phyloP scores from a whole-genome alignment of 768 basidiomycete genomes.

The Naganishia kalamii region DNA sequence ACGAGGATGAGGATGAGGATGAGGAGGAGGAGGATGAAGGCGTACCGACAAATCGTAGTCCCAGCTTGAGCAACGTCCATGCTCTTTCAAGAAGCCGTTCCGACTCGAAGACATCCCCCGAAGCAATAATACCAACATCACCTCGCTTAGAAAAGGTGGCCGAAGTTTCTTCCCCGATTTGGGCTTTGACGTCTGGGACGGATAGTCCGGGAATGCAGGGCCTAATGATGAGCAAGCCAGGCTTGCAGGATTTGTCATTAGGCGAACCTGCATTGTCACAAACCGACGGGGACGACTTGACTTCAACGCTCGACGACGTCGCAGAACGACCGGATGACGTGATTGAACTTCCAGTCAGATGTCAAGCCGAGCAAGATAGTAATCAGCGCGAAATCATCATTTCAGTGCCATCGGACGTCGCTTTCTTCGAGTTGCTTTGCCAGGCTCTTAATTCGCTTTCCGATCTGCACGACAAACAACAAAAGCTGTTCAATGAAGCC shows the following conservation, averaged over 20 bases:
- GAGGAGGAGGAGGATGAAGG: not conserved
- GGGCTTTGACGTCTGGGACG: constrained; percentile 36
- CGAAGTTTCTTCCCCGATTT: constrained; percentile 39
- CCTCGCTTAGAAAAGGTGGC: constrained; percentile 31
- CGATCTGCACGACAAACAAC: constrained; percentile 52
- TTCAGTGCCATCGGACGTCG: constrained; percentile 69
- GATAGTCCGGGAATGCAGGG: constrained; percentile 19
- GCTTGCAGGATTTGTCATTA: constrained; percentile 23
- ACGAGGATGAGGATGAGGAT: not conserved
- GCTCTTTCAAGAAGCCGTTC: constrained; percentile 2
- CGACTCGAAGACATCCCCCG: not conserved
- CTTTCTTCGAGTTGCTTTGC: constrained; percentile 71
- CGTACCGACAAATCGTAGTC: too few species aligned
- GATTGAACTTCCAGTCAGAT: not conserved
- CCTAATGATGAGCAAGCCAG: constrained; percentile 19
- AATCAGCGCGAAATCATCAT: constrained; percentile 58
- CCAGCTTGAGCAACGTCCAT: not conserved
- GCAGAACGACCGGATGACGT: not conserved
- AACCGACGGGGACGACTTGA: not conserved
- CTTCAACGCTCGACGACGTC: constrained; percentile 1
- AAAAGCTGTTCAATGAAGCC: constrained; percentile 51
- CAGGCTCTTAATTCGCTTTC: constrained; percentile 54
- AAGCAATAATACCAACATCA: constrained; percentile 25
- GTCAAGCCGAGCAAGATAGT: not conserved
- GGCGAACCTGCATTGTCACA: constrained; percentile 19